Evolutionary conservation across 139 green algal species (phyloP).

Genomic region (Chlorella sorokiniana): DNA sequence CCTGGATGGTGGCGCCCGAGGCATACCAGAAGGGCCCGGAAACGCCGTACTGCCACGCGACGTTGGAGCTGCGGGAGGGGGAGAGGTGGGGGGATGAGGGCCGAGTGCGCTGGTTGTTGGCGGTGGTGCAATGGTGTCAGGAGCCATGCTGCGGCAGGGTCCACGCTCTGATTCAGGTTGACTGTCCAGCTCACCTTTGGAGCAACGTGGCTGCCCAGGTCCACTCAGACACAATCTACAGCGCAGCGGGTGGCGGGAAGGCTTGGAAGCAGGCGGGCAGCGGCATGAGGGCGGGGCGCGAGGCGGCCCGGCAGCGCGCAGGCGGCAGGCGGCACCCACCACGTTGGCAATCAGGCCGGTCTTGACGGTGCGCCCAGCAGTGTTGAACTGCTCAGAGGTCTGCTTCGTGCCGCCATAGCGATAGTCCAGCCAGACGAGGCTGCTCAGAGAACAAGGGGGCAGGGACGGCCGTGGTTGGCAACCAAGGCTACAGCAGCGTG

Average conservation of each 20-base stretch:
- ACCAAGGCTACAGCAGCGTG: too few relatives aligned
- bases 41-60: conserved; percentile 62
- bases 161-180: too few relatives aligned
- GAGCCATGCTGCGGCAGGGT: neutral
- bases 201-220: conserved; percentile 70
- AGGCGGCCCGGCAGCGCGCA: too few relatives aligned
- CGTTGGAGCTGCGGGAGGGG: conserved; percentile 42
- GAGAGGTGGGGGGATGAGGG: neutral
- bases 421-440: conserved; percentile 31
- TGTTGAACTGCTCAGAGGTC: conserved; percentile 57
- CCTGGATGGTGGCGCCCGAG: conserved; percentile 88
- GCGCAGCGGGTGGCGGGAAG: too few relatives aligned
- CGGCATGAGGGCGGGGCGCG: too few relatives aligned
- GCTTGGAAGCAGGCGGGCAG: too few relatives aligned
- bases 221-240: conserved; percentile 53
- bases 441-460: too few relatives aligned
- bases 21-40: conserved; percentile 80
- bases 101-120: neutral
- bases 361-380: conserved; percentile 54
- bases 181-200: conserved; percentile 38
- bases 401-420: conserved; percentile 35
- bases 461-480: neutral
- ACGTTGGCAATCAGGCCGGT: conserved; percentile 55
- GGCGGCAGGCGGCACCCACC: too few relatives aligned
- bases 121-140: neutral